Conservation (phyloP, 345 rosid species). For the Heritiera littoralis region DNA sequence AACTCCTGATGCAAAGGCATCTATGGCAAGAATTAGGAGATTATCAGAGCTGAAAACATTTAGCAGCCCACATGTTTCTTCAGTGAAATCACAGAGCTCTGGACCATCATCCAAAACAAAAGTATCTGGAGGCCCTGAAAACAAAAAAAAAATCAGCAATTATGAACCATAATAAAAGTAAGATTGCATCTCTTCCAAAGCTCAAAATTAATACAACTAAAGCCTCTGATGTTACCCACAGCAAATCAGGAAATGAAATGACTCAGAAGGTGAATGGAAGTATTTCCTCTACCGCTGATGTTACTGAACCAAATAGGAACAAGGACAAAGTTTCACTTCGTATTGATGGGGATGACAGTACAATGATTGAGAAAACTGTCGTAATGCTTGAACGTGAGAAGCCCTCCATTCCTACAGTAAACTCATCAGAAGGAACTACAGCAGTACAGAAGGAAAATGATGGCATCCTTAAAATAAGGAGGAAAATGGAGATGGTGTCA, state of each 20-base stretch:
- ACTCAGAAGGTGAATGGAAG: constrained; percentile 35
- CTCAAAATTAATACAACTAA: constrained; percentile 59
- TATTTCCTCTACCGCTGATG: constrained; percentile 35
- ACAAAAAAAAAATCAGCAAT: constrained; percentile 75
- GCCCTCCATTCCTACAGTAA: constrained; percentile 37
- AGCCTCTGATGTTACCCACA: constrained; percentile 35
- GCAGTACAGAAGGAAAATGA: constrained; percentile 31
- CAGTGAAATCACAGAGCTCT: constrained; percentile 48
- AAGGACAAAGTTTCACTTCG: constrained; percentile 35
- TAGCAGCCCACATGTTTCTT: constrained; percentile 42
- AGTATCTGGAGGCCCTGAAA: constrained; percentile 51
- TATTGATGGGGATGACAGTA: constrained; percentile 57
- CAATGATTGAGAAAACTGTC: constrained; percentile 67
- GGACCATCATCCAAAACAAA: constrained; percentile 47
- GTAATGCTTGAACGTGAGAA: constrained; percentile 65
- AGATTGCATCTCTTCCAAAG: constrained; percentile 77
- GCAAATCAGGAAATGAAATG: constrained; percentile 38
- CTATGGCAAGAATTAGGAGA: constrained; percentile 57
- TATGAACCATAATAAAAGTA: constrained; percentile 71
- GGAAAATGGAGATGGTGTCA: constrained; percentile 33
- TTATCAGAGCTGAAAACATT: constrained; percentile 76
- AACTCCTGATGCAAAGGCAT: constrained; percentile 51
- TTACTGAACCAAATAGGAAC: constrained; percentile 35
- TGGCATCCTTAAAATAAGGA: constrained; percentile 14
- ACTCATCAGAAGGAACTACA: constrained; percentile 38